These are phyloP conservation scores for Bipolaris bicolor DNA, from an alignment of 2,329 filamentous ascomycete genomes.

Conservation along the genomic window DNA sequence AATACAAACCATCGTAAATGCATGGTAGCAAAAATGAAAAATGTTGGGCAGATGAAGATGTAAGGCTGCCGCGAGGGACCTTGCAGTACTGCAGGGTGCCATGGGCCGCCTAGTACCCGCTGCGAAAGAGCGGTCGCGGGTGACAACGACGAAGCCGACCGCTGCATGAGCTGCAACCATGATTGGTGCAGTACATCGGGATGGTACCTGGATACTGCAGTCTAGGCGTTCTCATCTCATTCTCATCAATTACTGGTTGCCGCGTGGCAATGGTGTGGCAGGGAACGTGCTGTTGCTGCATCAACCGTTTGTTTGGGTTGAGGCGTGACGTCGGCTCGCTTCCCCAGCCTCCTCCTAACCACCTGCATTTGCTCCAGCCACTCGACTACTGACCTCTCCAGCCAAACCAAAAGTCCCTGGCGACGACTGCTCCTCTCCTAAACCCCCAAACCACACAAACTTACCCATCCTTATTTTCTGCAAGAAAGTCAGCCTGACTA, in stretches of 20 bases:
- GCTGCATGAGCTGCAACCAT: neutral
- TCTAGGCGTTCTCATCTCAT: neutral
- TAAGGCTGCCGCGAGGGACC: neutral
- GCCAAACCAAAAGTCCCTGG: constrained; percentile 23
- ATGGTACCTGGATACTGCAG: neutral
- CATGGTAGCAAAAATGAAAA: neutral
- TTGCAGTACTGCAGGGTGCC: neutral
- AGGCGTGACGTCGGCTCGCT: constrained; percentile 19
- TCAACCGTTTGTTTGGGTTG: constrained; percentile 25
- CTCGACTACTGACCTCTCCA: constrained; percentile 6
- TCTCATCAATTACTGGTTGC: constrained; percentile 9
- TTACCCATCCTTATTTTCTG: constrained; percentile 15
- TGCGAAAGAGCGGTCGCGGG: constrained; percentile 4
- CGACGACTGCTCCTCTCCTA: constrained; percentile 11
- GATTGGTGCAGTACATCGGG: neutral
- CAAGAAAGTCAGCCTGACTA: constrained; percentile 23
- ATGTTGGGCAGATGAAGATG: neutral
- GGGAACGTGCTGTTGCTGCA: constrained; percentile 21
- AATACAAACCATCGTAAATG: too few species aligned
- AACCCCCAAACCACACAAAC: constrained; percentile 12
- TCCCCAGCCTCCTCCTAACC: constrained; percentile 26
- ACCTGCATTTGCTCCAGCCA: constrained; percentile 20
- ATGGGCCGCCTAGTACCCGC: neutral
- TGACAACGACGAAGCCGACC: neutral
- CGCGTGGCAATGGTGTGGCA: constrained; percentile 7